Percentiles rank a stretch among this genome's conserved stretches.
These are phyloP conservation scores for Pichia sporocuriosa DNA, from an alignment of 805 yeast species.

Conservation along the genomic window DNA sequence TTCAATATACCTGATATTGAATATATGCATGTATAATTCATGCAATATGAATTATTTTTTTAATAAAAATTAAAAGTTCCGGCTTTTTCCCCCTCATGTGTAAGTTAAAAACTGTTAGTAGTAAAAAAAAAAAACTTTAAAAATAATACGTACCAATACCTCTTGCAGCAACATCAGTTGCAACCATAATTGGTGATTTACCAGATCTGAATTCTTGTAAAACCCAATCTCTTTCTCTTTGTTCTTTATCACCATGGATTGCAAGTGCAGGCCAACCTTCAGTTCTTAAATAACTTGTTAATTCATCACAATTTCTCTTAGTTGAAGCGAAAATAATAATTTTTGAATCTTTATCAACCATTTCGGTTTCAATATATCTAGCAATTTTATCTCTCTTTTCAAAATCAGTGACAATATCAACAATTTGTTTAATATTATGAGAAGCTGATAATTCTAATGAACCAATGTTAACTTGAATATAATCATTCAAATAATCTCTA, in stretches of 20 bases:
- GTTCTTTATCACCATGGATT: slow-evolving; percentile 97
- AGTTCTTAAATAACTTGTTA: slow-evolving; percentile 82
- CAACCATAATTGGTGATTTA: slow-evolving; percentile 94
- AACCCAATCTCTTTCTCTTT: slow-evolving; percentile 98
- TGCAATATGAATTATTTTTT: too few species aligned
- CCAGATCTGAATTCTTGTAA: slow-evolving; percentile 87
- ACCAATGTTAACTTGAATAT: slow-evolving; percentile 95
- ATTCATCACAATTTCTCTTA: slow-evolving; percentile 95
- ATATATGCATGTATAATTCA: too few species aligned
- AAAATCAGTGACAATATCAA: slow-evolving; percentile 84
- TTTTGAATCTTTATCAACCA: slow-evolving; percentile 66
- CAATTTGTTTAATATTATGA: slow-evolving; percentile 88
- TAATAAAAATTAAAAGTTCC: too few species aligned
- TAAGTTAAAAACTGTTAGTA: slow-evolving; percentile 13
- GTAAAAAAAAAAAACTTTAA: slow-evolving; percentile 15
- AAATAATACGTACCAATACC: slow-evolving; percentile 97
- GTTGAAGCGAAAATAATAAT: slow-evolving; percentile 90
- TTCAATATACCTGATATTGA: neutral
- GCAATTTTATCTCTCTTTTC: slow-evolving; percentile 90
- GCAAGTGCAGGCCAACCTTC: slow-evolving; percentile 99
- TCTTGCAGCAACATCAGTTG: slow-evolving; percentile 99
- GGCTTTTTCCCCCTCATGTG: too few species aligned
- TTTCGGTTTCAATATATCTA: slow-evolving; percentile 77
- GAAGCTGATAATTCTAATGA: slow-evolving; percentile 94
- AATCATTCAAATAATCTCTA: slow-evolving; percentile 83